Base-by-base conservation (phyloP, 208 protist species). In the Strigomonas galati region DNA sequence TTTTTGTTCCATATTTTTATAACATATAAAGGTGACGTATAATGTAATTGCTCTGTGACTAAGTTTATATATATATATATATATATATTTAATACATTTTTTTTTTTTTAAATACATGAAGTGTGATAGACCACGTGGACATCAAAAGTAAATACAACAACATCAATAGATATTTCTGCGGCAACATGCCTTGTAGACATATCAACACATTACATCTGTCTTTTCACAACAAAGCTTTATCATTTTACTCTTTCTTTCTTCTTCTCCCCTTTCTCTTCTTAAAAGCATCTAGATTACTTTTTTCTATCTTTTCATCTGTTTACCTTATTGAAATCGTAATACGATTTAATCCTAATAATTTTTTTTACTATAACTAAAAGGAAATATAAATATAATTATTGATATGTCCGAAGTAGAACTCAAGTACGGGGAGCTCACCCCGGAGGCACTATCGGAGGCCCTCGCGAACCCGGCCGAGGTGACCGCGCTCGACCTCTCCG, bases 401-500 rank as follows among this genome's bases (percentile, higher is more conserved):
- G 7, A 0, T 44, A 69, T 75, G 65, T 52, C 62, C 27, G 65
- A 73, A 21, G 62, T 93, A 35, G 64, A 79, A 61, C 62, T 93
- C 30, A 85, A 71, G 24, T 93, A 91, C 69, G 81, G 80, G 31
- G 85, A 92, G 62, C 62, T 89, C 55, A 85, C 68, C 14, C 61
- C 62, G 7, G 69, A 89, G 31, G 65, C 83, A 10, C 71, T 91
- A 24, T 73, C 54, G 54, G 69, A 76, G 46, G 72, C 70, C 26
- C 67, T 88, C 23, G 9, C 60, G 1, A 68, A 85, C 58, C 76
- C 73, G 19, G 60, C 71, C 23, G 51, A 70, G 9, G 78, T 94
- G 26, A 72, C 59, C 44, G 78, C 75, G 6, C 64, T 95, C 12
- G 84, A 95, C 63, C 63, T 93, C 27, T 92, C 86, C 1, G 89